Conservation (phyloP, 2,329 filamentous ascomycete species). For the Colletotrichum sojae region DNA sequence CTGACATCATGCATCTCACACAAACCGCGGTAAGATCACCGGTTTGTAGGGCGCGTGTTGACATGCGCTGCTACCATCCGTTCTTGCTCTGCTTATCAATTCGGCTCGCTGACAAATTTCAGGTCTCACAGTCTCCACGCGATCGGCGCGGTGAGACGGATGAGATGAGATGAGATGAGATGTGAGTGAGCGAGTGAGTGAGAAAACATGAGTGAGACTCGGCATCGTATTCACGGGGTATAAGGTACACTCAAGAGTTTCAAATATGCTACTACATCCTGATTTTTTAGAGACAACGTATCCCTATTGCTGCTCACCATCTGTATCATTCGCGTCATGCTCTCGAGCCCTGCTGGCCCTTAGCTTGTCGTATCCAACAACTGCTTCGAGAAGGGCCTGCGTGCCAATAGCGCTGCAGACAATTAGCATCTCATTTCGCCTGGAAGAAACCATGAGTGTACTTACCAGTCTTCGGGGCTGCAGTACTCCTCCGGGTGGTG, state of each 20-base stretch:
- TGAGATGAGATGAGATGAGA: background rate
- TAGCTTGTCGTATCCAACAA: slow-evolving; percentile 41
- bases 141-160: too few species aligned
- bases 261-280: background rate
- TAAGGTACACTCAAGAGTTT: too few species aligned
- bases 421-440: slow-evolving; percentile 25
- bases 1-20: slow-evolving; percentile 26
- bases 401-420: slow-evolving; percentile 40
- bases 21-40: slow-evolving; percentile 8
- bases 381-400: slow-evolving; percentile 43
- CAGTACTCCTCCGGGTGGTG: slow-evolving; percentile 76
- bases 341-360: slow-evolving; percentile 4
- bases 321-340: background rate
- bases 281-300: background rate
- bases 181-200: background rate
- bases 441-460: slow-evolving; percentile 36
- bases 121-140: background rate
- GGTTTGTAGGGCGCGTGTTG: slow-evolving; percentile 3
- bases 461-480: slow-evolving; percentile 68
- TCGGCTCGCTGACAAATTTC: background rate
- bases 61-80: background rate
- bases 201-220: background rate
- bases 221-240: background rate
- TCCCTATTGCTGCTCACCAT: background rate
- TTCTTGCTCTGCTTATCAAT: slow-evolving; percentile 26